Conservation (phyloP, 345 rosid genomes). For the Eucalyptus regnans region DNA sequence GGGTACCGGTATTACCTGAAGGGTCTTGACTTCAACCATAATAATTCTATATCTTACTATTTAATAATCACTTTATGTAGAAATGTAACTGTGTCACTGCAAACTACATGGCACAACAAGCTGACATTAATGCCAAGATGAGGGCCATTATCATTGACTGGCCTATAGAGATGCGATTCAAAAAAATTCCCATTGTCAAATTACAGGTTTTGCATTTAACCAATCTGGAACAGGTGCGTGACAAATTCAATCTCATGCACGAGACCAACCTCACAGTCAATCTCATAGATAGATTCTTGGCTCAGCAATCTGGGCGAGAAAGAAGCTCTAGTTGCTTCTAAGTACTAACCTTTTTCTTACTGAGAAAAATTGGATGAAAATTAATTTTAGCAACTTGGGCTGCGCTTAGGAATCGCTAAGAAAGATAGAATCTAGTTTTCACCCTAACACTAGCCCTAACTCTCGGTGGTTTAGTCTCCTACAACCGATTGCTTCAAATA, state of each 20-base stretch:
- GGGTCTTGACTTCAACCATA: neutral
- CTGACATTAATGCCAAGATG: slow-evolving; percentile 83
- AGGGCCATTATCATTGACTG: slow-evolving; percentile 93
- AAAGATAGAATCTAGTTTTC: neutral
- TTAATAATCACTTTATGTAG: slow-evolving; percentile 9
- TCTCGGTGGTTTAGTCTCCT: neutral
- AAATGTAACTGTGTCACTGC: slow-evolving; percentile 40
- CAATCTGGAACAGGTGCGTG: neutral
- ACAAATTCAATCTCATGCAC: neutral
- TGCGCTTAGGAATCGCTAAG: neutral
- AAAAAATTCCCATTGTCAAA: neutral
- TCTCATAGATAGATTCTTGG: neutral
- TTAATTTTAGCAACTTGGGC: neutral
- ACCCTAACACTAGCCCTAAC: neutral
- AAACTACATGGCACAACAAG: slow-evolving; percentile 60
- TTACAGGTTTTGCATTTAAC: neutral
- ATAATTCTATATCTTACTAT: no score
- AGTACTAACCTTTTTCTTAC: neutral
- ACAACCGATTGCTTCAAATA: neutral
- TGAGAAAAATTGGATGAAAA: neutral
- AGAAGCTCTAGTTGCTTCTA: neutral
- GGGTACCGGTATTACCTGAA: neutral
- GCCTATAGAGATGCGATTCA: slow-evolving; percentile 60
- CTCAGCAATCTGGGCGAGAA: neutral
- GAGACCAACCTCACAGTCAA: neutral